Base-by-base conservation (phyloP, 495 filamentous ascomycete species). In the Lichina pygmaea region DNA sequence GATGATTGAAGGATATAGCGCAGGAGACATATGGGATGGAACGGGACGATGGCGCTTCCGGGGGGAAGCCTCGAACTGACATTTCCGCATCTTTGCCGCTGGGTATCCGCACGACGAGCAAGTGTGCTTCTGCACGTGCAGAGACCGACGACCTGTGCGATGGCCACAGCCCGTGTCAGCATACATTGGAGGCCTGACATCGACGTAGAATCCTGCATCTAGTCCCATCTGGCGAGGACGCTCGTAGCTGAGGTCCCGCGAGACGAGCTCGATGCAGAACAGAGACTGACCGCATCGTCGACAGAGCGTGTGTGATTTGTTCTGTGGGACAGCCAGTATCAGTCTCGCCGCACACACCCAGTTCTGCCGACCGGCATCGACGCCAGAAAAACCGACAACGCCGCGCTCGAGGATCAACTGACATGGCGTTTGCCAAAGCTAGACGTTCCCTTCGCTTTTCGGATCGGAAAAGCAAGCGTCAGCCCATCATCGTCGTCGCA, bases 281-380 rank as follows among this genome's bases (percentile, higher is more conserved):
- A 12, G 44, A 34, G 71, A 80, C 78, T 71, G 62, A 92, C 89
- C 89, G 78, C 89, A 97, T 66, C 89, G 91, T 72, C 91, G 77
- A 81, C 89, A 97, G 63, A 97, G 73, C 56, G 82, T 89, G 73
- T 97, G 89, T 66, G 91, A 83, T 73, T 97, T 97, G 72, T 86
- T 97, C 73, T 97, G 13, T 15, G 15, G 11, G 24, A 8, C 13
- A 17, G 39, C n/a, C n/a, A 10, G 8, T 7, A 17, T 46, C 34
- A 46, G 44, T 13, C 15, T 24, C 17, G 15, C 31, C 43, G 33
- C 24, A 24, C 24, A 24, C 1, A 24, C 24, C 24, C 24, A 1
- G 24, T 24, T 4, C 24, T 24, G 24, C 24, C 24, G 24, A 24
- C 24, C 24, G 24, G 24, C 24, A 24, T 24, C 24, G 24, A 24